These are phyloP conservation scores for Flaveria linearis DNA, from an alignment of 129 eudicot genomes.

Conservation along the genomic window DNA sequence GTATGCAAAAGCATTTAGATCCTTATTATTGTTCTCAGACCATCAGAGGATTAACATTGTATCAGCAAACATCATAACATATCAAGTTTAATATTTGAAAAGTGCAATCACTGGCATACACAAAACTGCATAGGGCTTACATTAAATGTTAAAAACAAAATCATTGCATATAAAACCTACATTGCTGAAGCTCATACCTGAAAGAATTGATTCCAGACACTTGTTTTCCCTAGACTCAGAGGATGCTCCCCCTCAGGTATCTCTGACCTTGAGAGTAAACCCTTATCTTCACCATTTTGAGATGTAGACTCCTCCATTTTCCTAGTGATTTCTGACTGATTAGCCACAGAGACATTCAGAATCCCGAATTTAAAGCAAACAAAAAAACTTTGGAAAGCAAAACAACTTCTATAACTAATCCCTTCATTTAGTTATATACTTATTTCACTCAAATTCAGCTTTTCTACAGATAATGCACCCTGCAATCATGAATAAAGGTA, in stretches of 20 bases:
- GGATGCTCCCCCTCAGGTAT: slow-evolving; percentile 89
- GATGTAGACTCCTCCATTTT: slow-evolving; percentile 62
- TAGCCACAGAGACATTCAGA: slow-evolving; percentile 74
- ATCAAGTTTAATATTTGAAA: neutral
- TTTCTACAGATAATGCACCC: slow-evolving; percentile 12
- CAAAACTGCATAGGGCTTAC: slow-evolving; percentile 11
- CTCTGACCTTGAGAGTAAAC: slow-evolving; percentile 86
- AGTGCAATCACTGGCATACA: slow-evolving; percentile 9
- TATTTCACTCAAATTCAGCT: neutral
- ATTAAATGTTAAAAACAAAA: neutral
- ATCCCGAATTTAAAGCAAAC: slow-evolving; percentile 25
- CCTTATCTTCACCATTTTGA: slow-evolving; percentile 60
- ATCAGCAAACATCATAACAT: slow-evolving; percentile 3
- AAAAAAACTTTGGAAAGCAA: slow-evolving; percentile 18
- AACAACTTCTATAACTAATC: slow-evolving; percentile 16
- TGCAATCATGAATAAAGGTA: slow-evolving; percentile 10
- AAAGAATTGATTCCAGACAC: slow-evolving; percentile 94
- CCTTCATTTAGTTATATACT: slow-evolving; percentile 1
- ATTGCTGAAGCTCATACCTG: slow-evolving; percentile 59
- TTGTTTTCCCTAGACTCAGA: slow-evolving; percentile 83
- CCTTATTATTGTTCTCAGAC: slow-evolving; percentile 18
- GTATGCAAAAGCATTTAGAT: neutral
- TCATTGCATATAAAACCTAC: neutral
- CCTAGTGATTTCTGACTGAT: slow-evolving; percentile 93
- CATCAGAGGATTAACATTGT: neutral